phyloP scores from a whole-genome alignment of 495 filamentous ascomycete genomes.

The Neurospora sp. region DNA sequence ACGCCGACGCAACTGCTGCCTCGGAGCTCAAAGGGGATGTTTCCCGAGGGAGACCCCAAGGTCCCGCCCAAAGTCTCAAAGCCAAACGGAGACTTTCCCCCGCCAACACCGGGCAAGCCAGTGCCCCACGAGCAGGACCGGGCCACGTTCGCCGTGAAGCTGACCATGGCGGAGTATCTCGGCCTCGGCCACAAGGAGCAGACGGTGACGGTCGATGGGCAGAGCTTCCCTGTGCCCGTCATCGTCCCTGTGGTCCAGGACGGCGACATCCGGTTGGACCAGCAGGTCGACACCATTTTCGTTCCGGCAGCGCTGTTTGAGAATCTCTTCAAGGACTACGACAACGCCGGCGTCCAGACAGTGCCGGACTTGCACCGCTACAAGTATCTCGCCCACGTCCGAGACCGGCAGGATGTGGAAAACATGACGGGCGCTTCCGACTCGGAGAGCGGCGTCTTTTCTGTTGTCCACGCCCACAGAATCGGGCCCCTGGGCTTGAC shows the following conservation, averaged over 20 bases:
- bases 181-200: not conserved
- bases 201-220: no score
- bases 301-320: conserved; percentile 14
- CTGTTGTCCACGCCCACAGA: conserved; percentile 26
- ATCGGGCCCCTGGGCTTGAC: conserved; percentile 18
- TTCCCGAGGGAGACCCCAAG: not conserved
- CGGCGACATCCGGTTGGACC: conserved; percentile 1
- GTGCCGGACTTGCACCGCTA: not conserved
- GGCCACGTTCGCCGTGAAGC: conserved; percentile 4
- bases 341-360: not conserved
- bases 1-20: not conserved
- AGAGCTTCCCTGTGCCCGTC: not conserved
- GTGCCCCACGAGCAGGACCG: conserved; percentile 3
- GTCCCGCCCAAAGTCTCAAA: no score
- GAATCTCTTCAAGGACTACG: conserved; percentile 11
- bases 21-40: not conserved
- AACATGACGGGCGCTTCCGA: conserved; percentile 22
- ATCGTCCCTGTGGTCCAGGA: conserved; percentile 7
- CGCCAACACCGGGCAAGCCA: not conserved
- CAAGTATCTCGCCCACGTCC: conserved; percentile 34
- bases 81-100: no score
- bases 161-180: conserved; percentile 2
- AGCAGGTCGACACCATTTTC: conserved; percentile 15
- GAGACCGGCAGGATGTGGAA: conserved; percentile 28
- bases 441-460: conserved; percentile 21